A percentile compares a stretch with the other conserved stretches of the same genome.
These are phyloP conservation scores for Claviceps spartinae DNA, from an alignment of 2,329 filamentous ascomycete genomes.

Conservation along the genomic window DNA sequence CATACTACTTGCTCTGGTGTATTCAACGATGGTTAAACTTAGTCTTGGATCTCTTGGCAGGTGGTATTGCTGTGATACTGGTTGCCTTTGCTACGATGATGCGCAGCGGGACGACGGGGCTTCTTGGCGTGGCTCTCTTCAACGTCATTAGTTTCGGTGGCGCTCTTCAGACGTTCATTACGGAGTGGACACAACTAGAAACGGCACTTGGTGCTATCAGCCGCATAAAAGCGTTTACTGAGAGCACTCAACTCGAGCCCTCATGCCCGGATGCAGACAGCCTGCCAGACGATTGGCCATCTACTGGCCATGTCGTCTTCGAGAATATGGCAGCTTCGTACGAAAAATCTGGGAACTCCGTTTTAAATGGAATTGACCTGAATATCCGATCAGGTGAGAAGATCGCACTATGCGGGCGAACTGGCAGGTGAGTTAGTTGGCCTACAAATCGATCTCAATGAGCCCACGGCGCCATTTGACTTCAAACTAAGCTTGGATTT, in stretches of 20 bases:
- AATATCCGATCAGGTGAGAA: constrained; percentile 20
- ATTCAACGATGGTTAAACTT: constrained; percentile 37
- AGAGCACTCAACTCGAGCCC: constrained; percentile 12
- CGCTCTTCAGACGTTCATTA: constrained; percentile 19
- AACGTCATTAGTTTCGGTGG: constrained; percentile 17
- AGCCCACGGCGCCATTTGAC: not conserved
- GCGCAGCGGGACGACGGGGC: constrained; percentile 13
- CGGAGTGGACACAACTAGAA: constrained; percentile 19
- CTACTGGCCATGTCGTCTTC: constrained; percentile 13
- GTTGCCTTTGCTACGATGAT: constrained; percentile 29
- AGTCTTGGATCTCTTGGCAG: constrained; percentile 31
- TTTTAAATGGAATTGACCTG: constrained; percentile 17
- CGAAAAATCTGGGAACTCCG: constrained; percentile 9
- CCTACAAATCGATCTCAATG: not conserved
- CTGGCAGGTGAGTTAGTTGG: constrained; percentile 16
- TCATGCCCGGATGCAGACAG: constrained; percentile 7
- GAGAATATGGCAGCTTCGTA: constrained; percentile 18
- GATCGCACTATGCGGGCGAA: constrained; percentile 30
- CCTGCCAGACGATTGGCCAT: constrained; percentile 14
- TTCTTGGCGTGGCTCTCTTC: constrained; percentile 15
- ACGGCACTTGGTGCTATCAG: constrained; percentile 15
- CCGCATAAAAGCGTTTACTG: constrained; percentile 14
- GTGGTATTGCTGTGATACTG: constrained; percentile 30
- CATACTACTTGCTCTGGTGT: constrained; percentile 28
- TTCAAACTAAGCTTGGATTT: not conserved